phyloP scores from a whole-genome alignment of 805 yeast species.

The Dipodascopsis tothii region DNA sequence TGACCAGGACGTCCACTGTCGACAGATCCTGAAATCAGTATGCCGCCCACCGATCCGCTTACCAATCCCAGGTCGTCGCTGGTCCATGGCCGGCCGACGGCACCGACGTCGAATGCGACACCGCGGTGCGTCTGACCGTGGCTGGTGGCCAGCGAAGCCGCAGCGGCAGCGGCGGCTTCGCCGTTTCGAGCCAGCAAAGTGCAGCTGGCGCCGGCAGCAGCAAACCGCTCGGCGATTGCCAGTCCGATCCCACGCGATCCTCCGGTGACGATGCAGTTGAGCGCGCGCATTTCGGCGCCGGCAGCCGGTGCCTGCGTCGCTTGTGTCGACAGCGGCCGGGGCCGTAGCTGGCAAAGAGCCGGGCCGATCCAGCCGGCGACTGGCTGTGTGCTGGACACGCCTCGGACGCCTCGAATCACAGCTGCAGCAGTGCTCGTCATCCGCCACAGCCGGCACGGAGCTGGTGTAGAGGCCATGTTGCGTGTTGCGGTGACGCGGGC shows the following conservation, averaged over 20 bases:
- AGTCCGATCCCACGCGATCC: constrained; percentile 65
- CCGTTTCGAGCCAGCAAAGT: constrained; percentile 47
- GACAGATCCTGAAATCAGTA: constrained; percentile 1
- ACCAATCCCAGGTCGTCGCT: constrained; percentile 9
- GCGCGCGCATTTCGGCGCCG: not conserved
- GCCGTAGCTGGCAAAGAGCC: not conserved
- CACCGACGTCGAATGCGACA: constrained; percentile 15
- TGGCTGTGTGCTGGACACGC: too few species aligned
- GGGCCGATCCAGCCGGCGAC: not conserved
- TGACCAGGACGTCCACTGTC: constrained; percentile 43
- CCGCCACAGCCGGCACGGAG: too few species aligned
- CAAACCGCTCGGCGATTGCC: constrained; percentile 45
- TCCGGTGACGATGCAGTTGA: constrained; percentile 36
- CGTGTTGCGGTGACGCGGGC: too few species aligned
- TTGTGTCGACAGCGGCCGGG: not conserved
- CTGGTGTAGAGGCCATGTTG: too few species aligned
- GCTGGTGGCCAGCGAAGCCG: constrained; percentile 9
- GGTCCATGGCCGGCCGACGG: constrained; percentile 10
- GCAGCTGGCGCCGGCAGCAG: constrained; percentile 45
- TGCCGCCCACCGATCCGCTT: constrained; percentile 1
- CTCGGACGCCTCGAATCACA: too few species aligned
- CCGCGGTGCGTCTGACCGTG: constrained; percentile 9
- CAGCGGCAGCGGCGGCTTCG: constrained; percentile 31
- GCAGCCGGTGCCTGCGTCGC: not conserved
- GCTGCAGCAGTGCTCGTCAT: too few species aligned